Evolutionary conservation across 2,329 filamentous ascomycete genomes (phyloP).

Genomic region (Pseudogymnoascus sp.): DNA sequence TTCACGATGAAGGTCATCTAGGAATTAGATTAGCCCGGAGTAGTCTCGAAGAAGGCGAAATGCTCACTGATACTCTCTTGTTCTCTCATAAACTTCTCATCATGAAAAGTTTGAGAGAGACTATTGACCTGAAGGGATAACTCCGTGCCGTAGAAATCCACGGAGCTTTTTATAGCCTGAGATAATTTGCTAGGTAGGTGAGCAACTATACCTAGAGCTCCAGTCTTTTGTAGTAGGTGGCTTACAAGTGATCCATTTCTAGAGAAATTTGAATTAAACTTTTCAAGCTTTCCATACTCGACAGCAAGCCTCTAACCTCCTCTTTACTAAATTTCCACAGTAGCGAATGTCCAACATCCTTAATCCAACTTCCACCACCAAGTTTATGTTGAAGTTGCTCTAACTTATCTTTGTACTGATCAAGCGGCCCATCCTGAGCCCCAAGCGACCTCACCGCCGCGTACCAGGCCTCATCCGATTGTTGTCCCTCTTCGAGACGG

Average conservation of each 20-base stretch:
- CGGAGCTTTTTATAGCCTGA: too few relatives aligned
- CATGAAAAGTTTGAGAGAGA: too few relatives aligned
- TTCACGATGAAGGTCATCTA: too few relatives aligned
- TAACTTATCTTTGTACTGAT: neutral
- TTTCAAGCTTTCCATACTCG: neutral
- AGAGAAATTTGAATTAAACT: neutral
- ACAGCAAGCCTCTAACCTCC: neutral
- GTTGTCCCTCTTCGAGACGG: neutral
- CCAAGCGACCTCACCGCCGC: neutral
- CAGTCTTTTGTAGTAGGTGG: too few relatives aligned
- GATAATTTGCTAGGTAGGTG: too few relatives aligned
- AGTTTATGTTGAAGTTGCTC: neutral
- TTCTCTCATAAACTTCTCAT: too few relatives aligned
- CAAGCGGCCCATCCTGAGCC: neutral
- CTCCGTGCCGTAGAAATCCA: too few relatives aligned
- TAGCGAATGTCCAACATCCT: neutral
- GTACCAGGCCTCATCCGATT: neutral
- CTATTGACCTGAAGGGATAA: too few relatives aligned
- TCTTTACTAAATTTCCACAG: neutral
- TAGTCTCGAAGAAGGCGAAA: too few relatives aligned
- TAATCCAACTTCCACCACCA: neutral
- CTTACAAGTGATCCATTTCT: neutral
- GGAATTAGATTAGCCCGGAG: too few relatives aligned
- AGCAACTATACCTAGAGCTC: too few relatives aligned
- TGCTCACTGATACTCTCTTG: too few relatives aligned